Evolutionary conservation across 805 yeast genomes (phyloP), one percentile per base, ranked within the genome.

Genomic region (Cyberlindnera saturnus): DNA sequence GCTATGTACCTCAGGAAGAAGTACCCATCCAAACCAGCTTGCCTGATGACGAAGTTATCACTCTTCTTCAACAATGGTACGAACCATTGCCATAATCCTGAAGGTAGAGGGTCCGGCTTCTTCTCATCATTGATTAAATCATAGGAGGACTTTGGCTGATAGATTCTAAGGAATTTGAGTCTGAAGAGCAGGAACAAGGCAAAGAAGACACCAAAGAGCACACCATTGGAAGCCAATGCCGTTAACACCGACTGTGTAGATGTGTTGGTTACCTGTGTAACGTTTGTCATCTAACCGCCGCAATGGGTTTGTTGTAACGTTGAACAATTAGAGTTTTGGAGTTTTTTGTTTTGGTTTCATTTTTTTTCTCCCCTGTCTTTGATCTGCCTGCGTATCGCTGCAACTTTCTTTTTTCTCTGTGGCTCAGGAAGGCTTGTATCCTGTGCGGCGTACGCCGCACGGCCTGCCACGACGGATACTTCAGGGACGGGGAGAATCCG

Each of bases 11-110:
- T 73, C 48, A 89, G 65, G 62, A 90, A 91, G 59, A 93, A 82
- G 67, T 86, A 91, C 5, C 96, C 97, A 60, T 91, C 98, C n/a
- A 91, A 61, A 15, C 97, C 98, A 17, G 93, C 83, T 56, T 91
- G 95, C 51, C 82, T 81, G 46, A 91, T 77, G 43, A 90, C 71
- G 57, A 86, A 86, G 38, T 83, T 67, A 43, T 86, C 89, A 1
- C 87, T 77, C 57, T 85, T 81, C 38, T 73, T 65, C 39, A 86
- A 53, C 26, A 91, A 59, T 6, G 82, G 80, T 8, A 63, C 49
- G 10, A 89, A 44, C 98, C 97, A 90, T 29, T 74, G 67, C 59
- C 81, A 63, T 2, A 82, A 71, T 31, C 89, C 93, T 17, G 62
- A 62, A 2, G 90, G 83, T 36, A 89, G 67, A 1, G 93, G 88